Percentiles rank a stretch among this genome's conserved stretches.
These are phyloP conservation scores for Basipetospora sp. DNA, from an alignment of 2,329 filamentous ascomycete species.

Conservation along the genomic window DNA sequence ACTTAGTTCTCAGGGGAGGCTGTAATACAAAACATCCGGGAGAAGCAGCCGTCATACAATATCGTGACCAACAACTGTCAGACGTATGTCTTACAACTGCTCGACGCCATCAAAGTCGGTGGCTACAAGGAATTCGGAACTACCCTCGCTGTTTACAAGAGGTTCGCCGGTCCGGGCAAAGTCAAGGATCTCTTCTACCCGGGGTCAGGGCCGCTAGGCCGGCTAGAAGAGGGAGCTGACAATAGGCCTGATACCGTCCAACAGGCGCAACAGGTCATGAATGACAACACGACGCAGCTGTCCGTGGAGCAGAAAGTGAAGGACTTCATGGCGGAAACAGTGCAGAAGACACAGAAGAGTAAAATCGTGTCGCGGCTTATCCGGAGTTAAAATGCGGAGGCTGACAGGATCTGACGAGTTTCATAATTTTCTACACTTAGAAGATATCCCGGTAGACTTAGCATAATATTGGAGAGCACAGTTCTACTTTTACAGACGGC, in stretches of 20 bases:
- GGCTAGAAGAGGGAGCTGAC: slow-evolving; percentile 7
- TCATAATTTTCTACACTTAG: too few species aligned
- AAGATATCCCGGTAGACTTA: too few species aligned
- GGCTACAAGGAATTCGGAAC: slow-evolving; percentile 37
- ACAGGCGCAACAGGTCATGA: slow-evolving; percentile 37
- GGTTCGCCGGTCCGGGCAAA: slow-evolving; percentile 32
- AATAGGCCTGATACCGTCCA: slow-evolving; percentile 27
- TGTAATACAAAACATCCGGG: slow-evolving; percentile 36
- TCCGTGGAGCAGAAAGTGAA: slow-evolving; percentile 23
- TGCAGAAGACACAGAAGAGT: too few species aligned
- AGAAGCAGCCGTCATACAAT: slow-evolving; percentile 36
- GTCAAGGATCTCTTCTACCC: slow-evolving; percentile 33
- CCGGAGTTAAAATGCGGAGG: too few species aligned
- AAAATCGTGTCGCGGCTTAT: too few species aligned
- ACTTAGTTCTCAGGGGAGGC: slow-evolving; percentile 26
- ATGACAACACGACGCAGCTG: slow-evolving; percentile 36
- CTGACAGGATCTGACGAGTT: too few species aligned
- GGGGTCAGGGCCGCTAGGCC: too few species aligned
- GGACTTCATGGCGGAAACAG: slow-evolving; percentile 9
- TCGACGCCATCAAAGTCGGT: slow-evolving; percentile 39
- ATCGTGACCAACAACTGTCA: slow-evolving; percentile 48
- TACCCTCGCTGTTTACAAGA: slow-evolving; percentile 37
- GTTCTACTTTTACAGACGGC: too few species aligned
- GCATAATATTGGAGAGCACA: too few species aligned
- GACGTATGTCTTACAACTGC: slow-evolving; percentile 36